Percentiles rank a stretch among this genome's conserved stretches.
These are phyloP conservation scores for Penicillium thymicola DNA, from an alignment of 2,329 filamentous ascomycete species.

Conservation along the genomic window DNA sequence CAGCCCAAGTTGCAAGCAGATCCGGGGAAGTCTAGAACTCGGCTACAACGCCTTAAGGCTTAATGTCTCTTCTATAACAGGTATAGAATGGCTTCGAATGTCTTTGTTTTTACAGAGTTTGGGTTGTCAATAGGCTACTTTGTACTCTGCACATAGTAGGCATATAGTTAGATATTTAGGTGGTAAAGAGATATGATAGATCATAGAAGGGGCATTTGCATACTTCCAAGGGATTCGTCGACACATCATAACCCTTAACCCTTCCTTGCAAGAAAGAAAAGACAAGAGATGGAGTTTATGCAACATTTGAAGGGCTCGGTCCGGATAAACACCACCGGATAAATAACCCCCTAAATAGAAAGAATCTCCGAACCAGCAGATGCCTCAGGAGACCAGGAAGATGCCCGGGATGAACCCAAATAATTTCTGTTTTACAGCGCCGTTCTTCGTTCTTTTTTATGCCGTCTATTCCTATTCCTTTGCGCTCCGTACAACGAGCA, in stretches of 20 bases:
- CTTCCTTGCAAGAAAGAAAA: not conserved
- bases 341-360: constrained; percentile 14
- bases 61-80: not conserved
- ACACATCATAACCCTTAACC: not conserved
- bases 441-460: constrained; percentile 30
- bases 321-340: constrained; percentile 18
- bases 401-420: not conserved
- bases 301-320: not conserved
- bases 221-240: not conserved
- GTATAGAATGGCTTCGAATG: not conserved
- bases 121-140: not conserved
- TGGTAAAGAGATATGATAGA: not conserved
- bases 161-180: not conserved
- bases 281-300: not conserved
- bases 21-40: not conserved
- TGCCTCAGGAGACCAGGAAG: constrained; percentile 6
- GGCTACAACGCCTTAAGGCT: not conserved
- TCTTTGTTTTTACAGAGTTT: not conserved
- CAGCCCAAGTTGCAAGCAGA: not conserved
- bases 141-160: not conserved
- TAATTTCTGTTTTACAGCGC: constrained; percentile 11
- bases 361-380: constrained; percentile 14
- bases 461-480: constrained; percentile 27
- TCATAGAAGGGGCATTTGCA: not conserved
- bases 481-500: constrained; percentile 31